Evolutionary conservation across 768 basidiomycete genomes (phyloP), one percentile per base, ranked within the genome.

Genomic region (Tricholoma furcatifolium): DNA sequence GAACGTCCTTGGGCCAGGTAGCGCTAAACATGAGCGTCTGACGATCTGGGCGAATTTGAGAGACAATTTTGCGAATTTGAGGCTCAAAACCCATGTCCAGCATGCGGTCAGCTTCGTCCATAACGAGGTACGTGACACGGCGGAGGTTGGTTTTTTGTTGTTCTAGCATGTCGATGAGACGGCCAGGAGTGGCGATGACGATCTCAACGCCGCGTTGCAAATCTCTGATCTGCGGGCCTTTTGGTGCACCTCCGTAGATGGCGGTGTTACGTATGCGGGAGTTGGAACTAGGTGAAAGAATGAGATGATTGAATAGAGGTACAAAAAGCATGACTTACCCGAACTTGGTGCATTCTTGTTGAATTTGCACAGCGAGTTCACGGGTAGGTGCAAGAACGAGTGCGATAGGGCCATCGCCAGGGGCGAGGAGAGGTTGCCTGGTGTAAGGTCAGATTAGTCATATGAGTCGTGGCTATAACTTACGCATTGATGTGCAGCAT

Each of bases 1-100:
- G 97, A 3, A 99, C 97, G 64, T 99, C 97, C 73, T 98, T 98
- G 12, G 97, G 97, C 97, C 97, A 99, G 6, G 97, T 99, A 11
- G 97, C 97, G 49, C 93, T 97, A 79, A 99, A 99, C 87, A 99
- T 97, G 60, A 98, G 81, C 1, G 97, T 99, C 67, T 99, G 97
- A 64, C 97, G 84, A 76, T 99, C 97, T 39, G 97, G 97, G 36
- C 97, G 86, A 65, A 99, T 95, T 71, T 99, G 97, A 61, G 87
- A 78, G 60, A 98, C 91, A 59, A 99, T 98, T 76, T 98, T 98
- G 67, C 95, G 82, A 67, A 99, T 98, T 70, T 99, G 97, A 48
- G 97, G 97, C 74, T 99, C 97, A 75, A 99, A 99, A 79, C 97
- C 97, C 97, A 99, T 99, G 77, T 99, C 97, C 58, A 99, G 82